Base-by-base conservation (phyloP, 2,329 filamentous ascomycete species). In the Mycocentrospora acerina region DNA sequence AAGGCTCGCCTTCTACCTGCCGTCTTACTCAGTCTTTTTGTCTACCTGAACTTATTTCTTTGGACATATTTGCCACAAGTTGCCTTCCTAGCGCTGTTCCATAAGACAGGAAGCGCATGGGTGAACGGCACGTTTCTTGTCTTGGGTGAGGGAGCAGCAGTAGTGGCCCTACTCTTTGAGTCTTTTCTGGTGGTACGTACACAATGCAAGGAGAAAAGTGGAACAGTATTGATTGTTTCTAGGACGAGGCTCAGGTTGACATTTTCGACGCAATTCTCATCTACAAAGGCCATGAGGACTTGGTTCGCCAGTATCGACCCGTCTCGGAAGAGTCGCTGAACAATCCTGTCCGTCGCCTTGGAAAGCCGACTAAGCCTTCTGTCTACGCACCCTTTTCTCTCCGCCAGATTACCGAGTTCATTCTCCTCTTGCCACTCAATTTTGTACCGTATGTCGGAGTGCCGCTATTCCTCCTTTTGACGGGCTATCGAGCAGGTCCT, bases 31-130 rank as follows among this genome's bases (percentile, higher is more conserved):
- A 95, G 90, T 0, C 72, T 85, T 11, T 81, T 93, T 37, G 86
- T 96, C 11, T 88, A 95, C 46, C 72, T 83, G n/a, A 74, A 94
- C 14, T 80, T 97, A 14, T 97, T 97, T 67, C 75, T 88, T 10
- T 94, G 93, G 67, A 77, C 88, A 1, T 97, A 95, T 55, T 71
- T 96, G 3, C 91, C 91, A 0, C 88, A 97, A 63, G 89, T 89
- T 39, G 87, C 88, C 2, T 88, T 98, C 57, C 78, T 98, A 15
- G 83, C 86, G 12, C 80, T 97, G 52, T 97, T 96, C 65, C 90
- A 97, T 57, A 86, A 86, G 15, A 79, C 53, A 17, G 69, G 82
- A 42, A 84, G 83, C 19, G 93, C 93, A n/a, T 95, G 89, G 87
- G 70, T 95, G 40, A 96, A 89, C 56, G 90, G 86, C 3, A 82